Conservation (phyloP, 2,329 filamentous ascomycete species). For the Trichoderma koningiopsis region DNA sequence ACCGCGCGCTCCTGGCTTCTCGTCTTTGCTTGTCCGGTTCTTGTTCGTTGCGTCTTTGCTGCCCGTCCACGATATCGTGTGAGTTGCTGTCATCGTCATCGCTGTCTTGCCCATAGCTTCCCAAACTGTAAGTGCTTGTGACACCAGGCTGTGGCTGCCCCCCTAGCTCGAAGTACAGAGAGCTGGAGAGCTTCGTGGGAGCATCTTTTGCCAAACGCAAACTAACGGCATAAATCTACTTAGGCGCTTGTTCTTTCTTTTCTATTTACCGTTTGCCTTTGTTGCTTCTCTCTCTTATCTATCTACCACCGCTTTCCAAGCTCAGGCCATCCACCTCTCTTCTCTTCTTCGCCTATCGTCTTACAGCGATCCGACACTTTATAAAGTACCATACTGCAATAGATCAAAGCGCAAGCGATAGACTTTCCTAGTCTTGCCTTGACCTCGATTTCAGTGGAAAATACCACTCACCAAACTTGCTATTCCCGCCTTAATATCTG, state of each 20-base stretch:
- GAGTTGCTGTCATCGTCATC: neutral
- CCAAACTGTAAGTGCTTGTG: conserved; percentile 12
- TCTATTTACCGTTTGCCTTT: neutral
- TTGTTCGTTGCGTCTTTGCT: neutral
- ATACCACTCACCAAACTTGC: neutral
- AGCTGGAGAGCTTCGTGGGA: conserved; percentile 1
- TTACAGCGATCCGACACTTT: neutral
- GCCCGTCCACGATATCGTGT: conserved; percentile 6
- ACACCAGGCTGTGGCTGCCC: neutral
- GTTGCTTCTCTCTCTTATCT: neutral
- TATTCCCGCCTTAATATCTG: conserved; percentile 5
- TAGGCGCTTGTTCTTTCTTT: neutral
- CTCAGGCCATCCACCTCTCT: neutral
- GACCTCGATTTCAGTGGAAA: neutral
- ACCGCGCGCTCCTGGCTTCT: neutral
- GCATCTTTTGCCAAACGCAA: neutral
- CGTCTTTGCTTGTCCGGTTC: neutral
- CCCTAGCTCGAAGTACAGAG: conserved; percentile 1
- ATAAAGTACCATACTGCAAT: neutral
- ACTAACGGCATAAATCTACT: neutral
- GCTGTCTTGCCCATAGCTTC: conserved; percentile 1
- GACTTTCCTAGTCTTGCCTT: neutral
- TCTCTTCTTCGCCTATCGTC: neutral
- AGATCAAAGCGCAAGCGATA: conserved; percentile 9
- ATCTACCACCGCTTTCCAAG: neutral